Conservation (phyloP, 23 red algal genomes). For the Cyanidiococcus yangmingshanensis region DNA sequence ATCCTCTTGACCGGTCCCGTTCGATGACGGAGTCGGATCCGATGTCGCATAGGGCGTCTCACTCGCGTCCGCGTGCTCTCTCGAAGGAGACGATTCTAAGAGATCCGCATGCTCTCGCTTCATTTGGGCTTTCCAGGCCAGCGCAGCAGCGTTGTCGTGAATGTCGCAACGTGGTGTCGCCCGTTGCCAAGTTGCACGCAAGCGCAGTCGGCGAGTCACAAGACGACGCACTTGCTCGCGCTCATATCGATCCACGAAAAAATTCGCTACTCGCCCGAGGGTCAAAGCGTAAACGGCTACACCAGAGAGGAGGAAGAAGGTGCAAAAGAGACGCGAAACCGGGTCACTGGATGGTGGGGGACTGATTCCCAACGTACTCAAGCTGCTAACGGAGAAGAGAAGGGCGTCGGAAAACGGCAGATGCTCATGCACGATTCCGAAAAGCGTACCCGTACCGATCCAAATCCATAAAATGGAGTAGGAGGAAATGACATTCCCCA, state of each 20-base stretch:
- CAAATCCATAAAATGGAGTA: constrained; percentile 14
- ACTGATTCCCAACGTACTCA: constrained; percentile 15
- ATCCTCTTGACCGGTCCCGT: neutral
- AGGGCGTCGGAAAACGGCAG: constrained; percentile 7
- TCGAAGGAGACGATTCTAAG: neutral
- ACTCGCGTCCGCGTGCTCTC: neutral
- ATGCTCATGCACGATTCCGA: constrained; percentile 10
- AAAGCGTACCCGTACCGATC: neutral
- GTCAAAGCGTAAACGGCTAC: constrained; percentile 1
- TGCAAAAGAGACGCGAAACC: constrained; percentile 1
- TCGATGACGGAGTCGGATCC: neutral
- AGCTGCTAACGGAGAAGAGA: constrained; percentile 16
- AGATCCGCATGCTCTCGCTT: neutral
- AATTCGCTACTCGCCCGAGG: constrained; percentile 12
- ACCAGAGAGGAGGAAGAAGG: neutral
- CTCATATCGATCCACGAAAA: constrained; percentile 5
- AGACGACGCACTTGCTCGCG: neutral
- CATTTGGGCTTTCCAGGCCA: constrained; percentile 20
- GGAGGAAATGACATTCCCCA: constrained; percentile 13
- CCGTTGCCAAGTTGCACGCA: neutral
- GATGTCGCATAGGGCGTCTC: neutral
- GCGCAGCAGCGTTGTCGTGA: neutral
- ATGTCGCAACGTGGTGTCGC: neutral
- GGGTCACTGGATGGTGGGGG: constrained; percentile 4
- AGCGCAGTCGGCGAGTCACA: neutral